Conservation (phyloP, 2,329 filamentous ascomycete species). For the Arthrinium puccinioides region DNA sequence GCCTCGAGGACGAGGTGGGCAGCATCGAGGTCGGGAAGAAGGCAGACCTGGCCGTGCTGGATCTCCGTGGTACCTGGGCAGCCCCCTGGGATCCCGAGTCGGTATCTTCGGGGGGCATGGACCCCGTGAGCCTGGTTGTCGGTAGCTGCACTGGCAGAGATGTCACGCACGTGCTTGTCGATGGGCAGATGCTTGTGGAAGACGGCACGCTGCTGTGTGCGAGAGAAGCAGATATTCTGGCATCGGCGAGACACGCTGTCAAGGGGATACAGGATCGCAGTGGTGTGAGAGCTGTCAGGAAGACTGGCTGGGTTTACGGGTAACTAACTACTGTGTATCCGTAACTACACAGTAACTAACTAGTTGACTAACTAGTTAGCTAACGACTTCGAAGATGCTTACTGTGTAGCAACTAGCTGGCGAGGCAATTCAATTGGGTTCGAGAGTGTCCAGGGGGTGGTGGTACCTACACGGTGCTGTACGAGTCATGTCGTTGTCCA, state of each 20-base stretch:
- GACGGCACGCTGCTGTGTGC: constrained; percentile 2
- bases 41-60: constrained; percentile 28
- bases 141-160: constrained; percentile 7
- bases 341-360: no score
- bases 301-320: constrained; percentile 7
- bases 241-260: constrained; percentile 4
- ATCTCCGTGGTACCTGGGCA: constrained; percentile 5
- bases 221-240: constrained; percentile 4
- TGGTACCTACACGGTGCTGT: no score
- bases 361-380: no score
- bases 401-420: no score
- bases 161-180: constrained; percentile 8
- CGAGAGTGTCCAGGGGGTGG: no score
- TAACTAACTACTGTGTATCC: not conserved
- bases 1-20: constrained; percentile 26
- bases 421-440: no score
- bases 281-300: constrained; percentile 4
- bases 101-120: constrained; percentile 2
- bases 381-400: no score
- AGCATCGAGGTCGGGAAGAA: constrained; percentile 28
- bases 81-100: constrained; percentile 6
- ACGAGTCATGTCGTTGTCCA: no score
- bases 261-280: constrained; percentile 7
- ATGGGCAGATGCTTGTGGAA: constrained; percentile 6
- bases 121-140: constrained; percentile 8